Evolutionary conservation across 73 alveolate genomes (phyloP).

Genomic region (Paramecium octaurelia): DNA sequence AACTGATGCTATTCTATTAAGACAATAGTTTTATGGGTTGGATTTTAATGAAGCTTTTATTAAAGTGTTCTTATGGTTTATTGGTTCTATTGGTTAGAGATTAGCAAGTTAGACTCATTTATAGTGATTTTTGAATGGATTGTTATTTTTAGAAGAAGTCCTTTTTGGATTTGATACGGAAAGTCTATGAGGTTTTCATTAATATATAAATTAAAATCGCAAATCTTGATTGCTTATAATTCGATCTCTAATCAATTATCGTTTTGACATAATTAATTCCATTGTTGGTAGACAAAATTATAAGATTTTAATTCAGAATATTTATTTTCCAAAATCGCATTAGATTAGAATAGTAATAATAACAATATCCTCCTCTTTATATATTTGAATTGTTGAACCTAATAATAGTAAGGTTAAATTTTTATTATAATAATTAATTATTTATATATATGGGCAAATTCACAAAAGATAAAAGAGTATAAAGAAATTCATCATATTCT

Average conservation of each 20-base stretch:
- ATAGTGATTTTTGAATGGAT: background rate
- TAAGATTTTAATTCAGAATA: background rate
- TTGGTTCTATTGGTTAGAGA: background rate
- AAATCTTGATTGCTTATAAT: background rate
- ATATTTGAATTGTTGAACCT: too few relatives aligned
- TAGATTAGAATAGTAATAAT: background rate
- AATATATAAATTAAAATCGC: background rate
- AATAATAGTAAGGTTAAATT: background rate
- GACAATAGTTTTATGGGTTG: background rate
- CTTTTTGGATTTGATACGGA: background rate
- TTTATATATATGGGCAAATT: constrained; percentile 58
- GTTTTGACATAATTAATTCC: background rate
- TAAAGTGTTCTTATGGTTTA: background rate
- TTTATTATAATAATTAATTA: background rate
- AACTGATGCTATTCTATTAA: background rate
- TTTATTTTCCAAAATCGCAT: background rate
- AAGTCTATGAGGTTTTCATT: background rate
- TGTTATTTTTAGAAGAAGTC: background rate
- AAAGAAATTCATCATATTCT: constrained; percentile 56
- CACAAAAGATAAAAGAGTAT: constrained; percentile 62
- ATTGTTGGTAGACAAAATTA: background rate
- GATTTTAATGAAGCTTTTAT: background rate
- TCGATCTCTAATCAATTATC: background rate
- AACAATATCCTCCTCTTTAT: too few relatives aligned
- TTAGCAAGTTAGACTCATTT: background rate